A percentile compares a stretch with the other conserved stretches of the same genome.
Conservation (phyloP, 2,329 filamentous ascomycete genomes). For the Apiospora kogelbergensis region DNA sequence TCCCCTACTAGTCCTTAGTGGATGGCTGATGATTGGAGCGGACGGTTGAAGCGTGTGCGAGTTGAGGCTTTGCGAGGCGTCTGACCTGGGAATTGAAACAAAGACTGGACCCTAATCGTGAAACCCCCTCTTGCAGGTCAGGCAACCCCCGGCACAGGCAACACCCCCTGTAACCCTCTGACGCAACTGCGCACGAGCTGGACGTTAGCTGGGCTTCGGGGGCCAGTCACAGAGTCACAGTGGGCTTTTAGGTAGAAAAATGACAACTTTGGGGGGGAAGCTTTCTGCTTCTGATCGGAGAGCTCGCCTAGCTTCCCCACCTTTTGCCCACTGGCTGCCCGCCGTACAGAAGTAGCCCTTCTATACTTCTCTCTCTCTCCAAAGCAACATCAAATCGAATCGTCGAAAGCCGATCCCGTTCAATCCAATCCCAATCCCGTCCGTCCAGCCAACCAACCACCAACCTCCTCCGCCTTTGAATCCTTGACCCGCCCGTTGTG, state of each 20-base stretch:
- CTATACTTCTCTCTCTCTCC: no score
- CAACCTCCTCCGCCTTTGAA: constrained; percentile 1
- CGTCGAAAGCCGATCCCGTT: not conserved
- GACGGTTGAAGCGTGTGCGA: not conserved
- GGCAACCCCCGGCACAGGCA: not conserved
- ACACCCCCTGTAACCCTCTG: constrained; percentile 3
- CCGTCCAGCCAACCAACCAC: not conserved
- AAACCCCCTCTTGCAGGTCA: not conserved
- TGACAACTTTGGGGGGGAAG: not conserved
- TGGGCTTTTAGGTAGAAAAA: not conserved
- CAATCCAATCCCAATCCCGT: not conserved
- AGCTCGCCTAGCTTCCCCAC: not conserved
- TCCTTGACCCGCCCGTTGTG: not conserved
- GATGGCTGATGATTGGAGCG: not conserved
- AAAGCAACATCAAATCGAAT: not conserved
- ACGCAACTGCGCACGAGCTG: constrained; percentile 6
- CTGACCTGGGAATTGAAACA: constrained; percentile 1
- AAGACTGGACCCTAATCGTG: not conserved
- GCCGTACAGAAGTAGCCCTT: no score
- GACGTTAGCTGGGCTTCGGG: not conserved
- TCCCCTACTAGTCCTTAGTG: not conserved
- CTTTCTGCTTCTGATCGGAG: not conserved
- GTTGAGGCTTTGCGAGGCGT: not conserved
- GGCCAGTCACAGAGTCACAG: not conserved
- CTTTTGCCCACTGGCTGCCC: not conserved